Conservation (phyloP, 148 eudicot genomes). For the Rhododendron simsii region DNA sequence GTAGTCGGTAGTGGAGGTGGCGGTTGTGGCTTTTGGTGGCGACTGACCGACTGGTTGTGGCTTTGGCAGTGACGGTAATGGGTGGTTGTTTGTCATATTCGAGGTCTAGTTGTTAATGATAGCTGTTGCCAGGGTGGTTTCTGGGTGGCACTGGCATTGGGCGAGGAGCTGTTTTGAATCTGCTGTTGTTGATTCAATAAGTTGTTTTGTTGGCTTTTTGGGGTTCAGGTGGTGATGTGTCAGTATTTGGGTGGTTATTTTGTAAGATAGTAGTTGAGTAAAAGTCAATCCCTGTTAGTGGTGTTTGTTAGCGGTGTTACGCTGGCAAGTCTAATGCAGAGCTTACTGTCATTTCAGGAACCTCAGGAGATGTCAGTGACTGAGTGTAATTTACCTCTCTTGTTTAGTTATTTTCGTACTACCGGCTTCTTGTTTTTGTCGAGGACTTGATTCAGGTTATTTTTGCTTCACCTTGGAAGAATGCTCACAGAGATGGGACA, state of each 20-base stretch:
- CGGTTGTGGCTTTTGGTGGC: neutral
- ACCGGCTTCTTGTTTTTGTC: neutral
- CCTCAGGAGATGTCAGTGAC: neutral
- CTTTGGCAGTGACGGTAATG: neutral
- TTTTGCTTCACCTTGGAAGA: neutral
- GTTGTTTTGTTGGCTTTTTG: neutral
- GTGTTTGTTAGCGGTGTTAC: neutral
- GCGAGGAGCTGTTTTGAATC: neutral
- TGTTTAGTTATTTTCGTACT: neutral
- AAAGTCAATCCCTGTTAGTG: neutral
- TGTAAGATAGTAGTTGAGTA: neutral
- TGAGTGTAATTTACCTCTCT: neutral
- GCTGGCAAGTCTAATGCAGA: neutral
- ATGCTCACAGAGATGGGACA: neutral
- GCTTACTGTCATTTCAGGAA: neutral
- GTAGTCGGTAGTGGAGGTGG: neutral
- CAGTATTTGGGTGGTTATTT: neutral
- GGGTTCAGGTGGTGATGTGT: neutral
- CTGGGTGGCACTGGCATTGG: neutral
- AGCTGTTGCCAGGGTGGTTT: neutral
- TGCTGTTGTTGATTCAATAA: neutral
- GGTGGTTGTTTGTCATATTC: neutral
- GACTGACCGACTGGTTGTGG: neutral
- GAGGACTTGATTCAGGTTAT: neutral
- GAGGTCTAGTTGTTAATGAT: neutral